Base-by-base conservation (phyloP, 768 basidiomycete species). In the Calocybe cyanea region DNA sequence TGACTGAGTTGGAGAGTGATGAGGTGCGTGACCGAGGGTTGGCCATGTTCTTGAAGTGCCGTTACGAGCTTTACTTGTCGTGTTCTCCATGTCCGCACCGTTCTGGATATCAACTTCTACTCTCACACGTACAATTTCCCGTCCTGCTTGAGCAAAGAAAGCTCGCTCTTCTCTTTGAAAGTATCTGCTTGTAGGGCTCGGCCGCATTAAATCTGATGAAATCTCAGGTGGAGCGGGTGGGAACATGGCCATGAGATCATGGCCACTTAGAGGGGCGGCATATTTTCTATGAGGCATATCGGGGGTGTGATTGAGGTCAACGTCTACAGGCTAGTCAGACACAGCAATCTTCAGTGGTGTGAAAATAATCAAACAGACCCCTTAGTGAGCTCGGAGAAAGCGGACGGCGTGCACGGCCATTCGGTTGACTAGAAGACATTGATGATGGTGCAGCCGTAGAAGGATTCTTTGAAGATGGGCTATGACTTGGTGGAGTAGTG, bases 211-310 rank as follows among this genome's bases (percentile, higher is more conserved):
- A 6, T 78, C 77, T 23, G 71, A 67, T 41, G 75, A 77, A 39
- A 64, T 73, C 36, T 75, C 70, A 1, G 87, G 87, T 13, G 85
- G 75, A 3, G 80, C 68, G 4, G 87, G 76, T 0, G 87, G 87
- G 59, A 89, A 90, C 68, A 90, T 77, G 11, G 84, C 84, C 87
- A 90, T 90, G 55, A 90, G 75, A 53, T 90, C 85, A 54, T 90
- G 87, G 2, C 87, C 87, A 0, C 84, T 87, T 4, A 85, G 83
- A 1, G 87, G 87, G 1, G 83, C 77, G 14, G 87, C 87, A 59
- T 80, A 86, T 52, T 80, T 81, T 46, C 82, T 70, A 2, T 74
- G 65, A 2, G 66, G 60, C 48, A 71, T 66, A 53, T 75, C 76
- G 45, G 72, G 67, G 32, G 73, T 67, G 47, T 77, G 76, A 0